A percentile compares a stretch with the other conserved stretches of the same genome.
Conservation (phyloP, 1,284 basidiomycete genomes). For the Tilletia caries region DNA sequence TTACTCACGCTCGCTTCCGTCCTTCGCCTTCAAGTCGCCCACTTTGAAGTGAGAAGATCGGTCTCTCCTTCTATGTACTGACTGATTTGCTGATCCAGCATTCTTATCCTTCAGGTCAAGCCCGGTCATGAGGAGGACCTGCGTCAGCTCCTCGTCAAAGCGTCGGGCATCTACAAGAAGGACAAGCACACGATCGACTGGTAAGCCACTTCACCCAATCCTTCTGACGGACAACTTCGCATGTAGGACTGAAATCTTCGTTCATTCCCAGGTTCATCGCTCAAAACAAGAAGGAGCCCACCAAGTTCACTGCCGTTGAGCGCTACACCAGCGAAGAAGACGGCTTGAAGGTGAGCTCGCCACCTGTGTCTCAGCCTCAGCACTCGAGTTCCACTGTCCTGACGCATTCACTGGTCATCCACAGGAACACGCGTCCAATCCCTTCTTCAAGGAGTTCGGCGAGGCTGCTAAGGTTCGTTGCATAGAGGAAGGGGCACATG, state of each 20-base stretch:
- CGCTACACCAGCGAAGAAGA: constrained; percentile 7
- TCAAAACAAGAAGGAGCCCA: neutral
- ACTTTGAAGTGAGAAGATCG: too few relatives aligned
- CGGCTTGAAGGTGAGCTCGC: neutral
- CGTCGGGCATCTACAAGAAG: neutral
- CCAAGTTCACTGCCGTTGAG: neutral
- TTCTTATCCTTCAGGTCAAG: neutral
- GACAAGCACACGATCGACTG: constrained; percentile 6
- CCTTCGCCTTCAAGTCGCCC: too few relatives aligned
- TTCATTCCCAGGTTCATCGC: neutral
- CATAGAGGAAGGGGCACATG: too few relatives aligned
- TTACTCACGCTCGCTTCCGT: too few relatives aligned
- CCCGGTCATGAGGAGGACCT: constrained; percentile 2
- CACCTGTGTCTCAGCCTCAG: too few relatives aligned
- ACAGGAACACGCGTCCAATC: neutral
- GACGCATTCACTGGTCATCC: neutral
- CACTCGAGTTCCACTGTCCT: neutral
- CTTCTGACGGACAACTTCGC: too few relatives aligned
- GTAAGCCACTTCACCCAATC: neutral
- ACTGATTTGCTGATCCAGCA: neutral
- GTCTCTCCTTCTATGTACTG: too few relatives aligned
- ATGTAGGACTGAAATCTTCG: too few relatives aligned
- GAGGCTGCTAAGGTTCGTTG: neutral
- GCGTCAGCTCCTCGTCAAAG: neutral
- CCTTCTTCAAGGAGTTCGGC: constrained; percentile 6